phyloP scores from a whole-genome alignment of 2,329 filamentous ascomycete genomes.

The Beauveria brongniartii region DNA sequence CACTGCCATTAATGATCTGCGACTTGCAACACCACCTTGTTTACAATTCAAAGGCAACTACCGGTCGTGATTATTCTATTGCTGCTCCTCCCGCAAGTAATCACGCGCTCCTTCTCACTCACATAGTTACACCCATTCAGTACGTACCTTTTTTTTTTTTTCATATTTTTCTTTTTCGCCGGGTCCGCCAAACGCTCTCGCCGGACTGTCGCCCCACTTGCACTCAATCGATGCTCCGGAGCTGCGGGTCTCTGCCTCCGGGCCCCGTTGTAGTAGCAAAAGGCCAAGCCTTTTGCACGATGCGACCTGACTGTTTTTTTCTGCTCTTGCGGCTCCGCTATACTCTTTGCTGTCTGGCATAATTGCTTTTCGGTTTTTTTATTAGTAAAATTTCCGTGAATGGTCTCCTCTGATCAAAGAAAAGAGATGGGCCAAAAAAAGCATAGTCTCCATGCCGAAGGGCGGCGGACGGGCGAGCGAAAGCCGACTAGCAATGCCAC shows the following conservation, averaged over 20 bases:
- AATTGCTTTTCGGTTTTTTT: not conserved
- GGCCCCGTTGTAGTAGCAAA: not conserved
- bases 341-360: not conserved
- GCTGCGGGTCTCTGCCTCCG: constrained; percentile 4
- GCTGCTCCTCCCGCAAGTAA: not conserved
- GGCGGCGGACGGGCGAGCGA: not conserved
- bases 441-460: not conserved
- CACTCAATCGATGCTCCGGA: constrained; percentile 3
- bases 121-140: not conserved
- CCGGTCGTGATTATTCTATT: not conserved
- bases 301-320: not conserved
- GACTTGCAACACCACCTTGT: not conserved
- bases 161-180: too few species aligned
- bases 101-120: not conserved
- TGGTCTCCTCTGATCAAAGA: not conserved
- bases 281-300: not conserved
- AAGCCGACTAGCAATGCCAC: constrained; percentile 3
- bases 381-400: not conserved
- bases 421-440: not conserved
- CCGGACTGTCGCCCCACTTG: constrained; percentile 1
- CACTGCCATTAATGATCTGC: not conserved
- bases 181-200: not conserved
- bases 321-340: not conserved
- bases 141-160: not conserved
- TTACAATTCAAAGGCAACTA: not conserved